phyloP scores from a whole-genome alignment of 2,329 filamentous ascomycete genomes.

The Decorospora gaudefroyi region DNA sequence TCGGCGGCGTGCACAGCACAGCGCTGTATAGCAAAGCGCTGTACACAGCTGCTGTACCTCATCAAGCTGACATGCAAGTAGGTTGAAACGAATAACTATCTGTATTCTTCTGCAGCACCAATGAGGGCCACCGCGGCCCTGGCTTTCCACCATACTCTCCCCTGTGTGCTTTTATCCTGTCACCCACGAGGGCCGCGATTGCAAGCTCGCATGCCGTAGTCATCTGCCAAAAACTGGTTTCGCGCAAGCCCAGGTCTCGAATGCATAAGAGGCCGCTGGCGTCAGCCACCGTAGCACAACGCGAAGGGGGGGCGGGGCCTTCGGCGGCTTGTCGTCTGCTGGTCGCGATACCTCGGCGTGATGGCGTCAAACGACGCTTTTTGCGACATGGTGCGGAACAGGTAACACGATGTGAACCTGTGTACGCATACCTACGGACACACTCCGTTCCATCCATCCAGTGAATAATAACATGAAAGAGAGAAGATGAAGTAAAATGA shows the following conservation, averaged over 20 bases:
- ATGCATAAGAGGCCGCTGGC: slow-evolving; percentile 4
- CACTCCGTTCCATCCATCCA: no score
- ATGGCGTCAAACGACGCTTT: no score
- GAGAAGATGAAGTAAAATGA: no score
- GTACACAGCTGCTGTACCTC: slow-evolving; percentile 2
- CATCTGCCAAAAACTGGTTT: no score
- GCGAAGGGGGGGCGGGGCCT: slow-evolving; percentile 1
- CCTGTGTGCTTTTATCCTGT: background rate
- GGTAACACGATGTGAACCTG: no score
- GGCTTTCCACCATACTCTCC: background rate
- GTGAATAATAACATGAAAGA: no score
- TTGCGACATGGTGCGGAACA: no score
- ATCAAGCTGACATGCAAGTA: slow-evolving; percentile 1
- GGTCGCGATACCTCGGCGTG: slow-evolving; percentile 2
- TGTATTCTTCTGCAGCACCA: no score
- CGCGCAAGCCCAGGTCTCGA: slow-evolving; percentile 2
- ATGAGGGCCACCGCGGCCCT: slow-evolving; percentile 4
- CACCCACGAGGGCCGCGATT: slow-evolving; percentile 3
- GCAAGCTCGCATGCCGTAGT: no score
- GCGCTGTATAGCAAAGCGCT: no score
- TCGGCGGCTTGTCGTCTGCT: background rate
- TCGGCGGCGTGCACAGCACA: no score
- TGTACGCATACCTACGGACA: no score
- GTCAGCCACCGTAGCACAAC: slow-evolving; percentile 2
- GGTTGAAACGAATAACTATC: background rate